Conservation (phyloP, 495 filamentous ascomycete genomes). For the Talaromyces adpressus region DNA sequence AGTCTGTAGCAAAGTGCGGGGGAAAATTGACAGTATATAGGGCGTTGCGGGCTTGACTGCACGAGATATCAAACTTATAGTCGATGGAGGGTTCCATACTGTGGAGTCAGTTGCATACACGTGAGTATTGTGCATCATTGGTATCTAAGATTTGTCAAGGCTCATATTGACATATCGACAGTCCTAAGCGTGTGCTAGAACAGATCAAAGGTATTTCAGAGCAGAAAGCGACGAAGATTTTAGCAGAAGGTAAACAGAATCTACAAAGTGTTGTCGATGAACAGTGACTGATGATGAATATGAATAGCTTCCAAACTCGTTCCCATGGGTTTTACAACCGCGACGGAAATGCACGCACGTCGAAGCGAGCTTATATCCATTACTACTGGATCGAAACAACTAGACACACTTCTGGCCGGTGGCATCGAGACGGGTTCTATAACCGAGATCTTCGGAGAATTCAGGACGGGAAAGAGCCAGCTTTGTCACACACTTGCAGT, state of each 20-base stretch:
- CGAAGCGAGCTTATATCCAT: constrained; percentile 95
- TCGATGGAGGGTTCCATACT: constrained; percentile 90
- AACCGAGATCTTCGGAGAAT: constrained; percentile 98
- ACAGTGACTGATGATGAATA: not conserved
- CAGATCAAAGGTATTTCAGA: constrained; percentile 97
- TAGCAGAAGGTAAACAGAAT: constrained; percentile 65
- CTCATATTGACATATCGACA: constrained; percentile 17
- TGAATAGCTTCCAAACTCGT: constrained; percentile 81
- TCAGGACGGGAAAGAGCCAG: constrained; percentile 95
- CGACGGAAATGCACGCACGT: constrained; percentile 98
- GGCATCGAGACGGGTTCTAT: constrained; percentile 96
- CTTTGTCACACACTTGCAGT: constrained; percentile 98
- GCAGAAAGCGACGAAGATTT: constrained; percentile 88
- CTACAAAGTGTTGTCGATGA: not conserved
- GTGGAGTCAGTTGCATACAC: constrained; percentile 95
- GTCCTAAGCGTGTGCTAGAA: constrained; percentile 74
- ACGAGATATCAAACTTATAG: constrained; percentile 84
- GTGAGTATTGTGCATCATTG: constrained; percentile 27
- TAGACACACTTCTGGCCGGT: constrained; percentile 91
- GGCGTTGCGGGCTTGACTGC: constrained; percentile 81
- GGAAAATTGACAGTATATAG: too few species aligned
- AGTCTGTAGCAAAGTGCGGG: too few species aligned
- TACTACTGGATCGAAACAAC: constrained; percentile 92
- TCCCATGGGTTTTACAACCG: constrained; percentile 97
- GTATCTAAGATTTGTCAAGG: not conserved